Evolutionary conservation across 2,329 filamentous ascomycete species (phyloP), one percentile per base, ranked within the genome.

Genomic region (Myriosclerotinia duriaeana): DNA sequence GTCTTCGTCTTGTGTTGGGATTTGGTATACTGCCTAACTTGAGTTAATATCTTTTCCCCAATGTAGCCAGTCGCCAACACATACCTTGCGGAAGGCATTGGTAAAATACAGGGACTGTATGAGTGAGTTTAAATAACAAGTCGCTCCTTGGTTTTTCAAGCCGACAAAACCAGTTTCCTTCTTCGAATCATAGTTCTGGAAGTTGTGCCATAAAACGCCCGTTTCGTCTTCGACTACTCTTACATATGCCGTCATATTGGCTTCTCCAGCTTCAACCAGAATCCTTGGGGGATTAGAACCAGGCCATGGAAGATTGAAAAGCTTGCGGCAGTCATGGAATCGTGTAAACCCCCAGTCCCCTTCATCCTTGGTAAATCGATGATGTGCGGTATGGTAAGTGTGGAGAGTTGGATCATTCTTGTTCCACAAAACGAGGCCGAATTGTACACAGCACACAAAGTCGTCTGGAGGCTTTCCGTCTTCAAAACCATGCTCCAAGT

Each of bases 341-440:
- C 94, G 84, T n/a, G 95, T 99, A 78, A 99, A 99, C 1, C 95
- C 95, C 95, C 95, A 99, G 75, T 99, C 95, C 34, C 92, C 93
- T 78, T 99, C 95, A 53, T 98, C 95, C 70, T 91, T 91, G 5
- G 93, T 98, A 78, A 98, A 99, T 67, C 95, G 90, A 77, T 99
- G 95, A 73, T 93, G 92, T n/a, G 95, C 95, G 53, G 82, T 85
- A 81, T 92, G 88, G 74, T 97, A 90, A 50, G 85, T 79, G 77
- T 90, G 92, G 73, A 97, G 85, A 69, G 87, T 88, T n/a, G 95
- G 94, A 74, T 97, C 92, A 75, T 94, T 92, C 55, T 90, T 89
- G 78, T 98, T 99, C 89, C 92, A 97, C 65, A 99, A 82, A 5
- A 98, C 94, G 59, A 99, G 83, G 67, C 91, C 89, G 78, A 99